phyloP scores from a whole-genome alignment of 2,329 filamentous ascomycete genomes.

The Fusarium phyllophilum region DNA sequence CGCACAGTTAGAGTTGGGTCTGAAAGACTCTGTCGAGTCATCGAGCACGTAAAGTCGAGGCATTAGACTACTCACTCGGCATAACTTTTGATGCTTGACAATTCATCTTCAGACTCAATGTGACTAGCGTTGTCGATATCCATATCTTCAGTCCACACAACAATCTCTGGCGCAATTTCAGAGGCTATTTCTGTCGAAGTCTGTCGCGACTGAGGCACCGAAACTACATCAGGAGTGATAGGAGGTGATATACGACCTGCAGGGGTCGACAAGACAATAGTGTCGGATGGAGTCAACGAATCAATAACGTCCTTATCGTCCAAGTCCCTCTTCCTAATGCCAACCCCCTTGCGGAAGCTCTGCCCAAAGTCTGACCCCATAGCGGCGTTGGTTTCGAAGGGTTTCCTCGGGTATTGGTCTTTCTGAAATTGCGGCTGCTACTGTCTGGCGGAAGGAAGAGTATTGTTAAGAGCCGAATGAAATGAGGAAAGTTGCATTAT shows the following conservation, averaged over 20 bases:
- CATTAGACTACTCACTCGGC: conserved; percentile 43
- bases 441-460: conserved; percentile 26
- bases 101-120: conserved; percentile 40
- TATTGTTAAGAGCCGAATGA: conserved; percentile 41
- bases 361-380: conserved; percentile 43
- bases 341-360: conserved; percentile 32
- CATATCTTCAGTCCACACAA: conserved; percentile 58
- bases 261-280: conserved; percentile 34
- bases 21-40: neutral
- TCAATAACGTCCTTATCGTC: conserved; percentile 35
- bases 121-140: conserved; percentile 39
- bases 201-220: conserved; percentile 46
- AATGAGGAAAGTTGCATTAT: conserved; percentile 43
- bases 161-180: conserved; percentile 55
- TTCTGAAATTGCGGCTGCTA: conserved; percentile 29
- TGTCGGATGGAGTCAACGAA: conserved; percentile 43
- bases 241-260: conserved; percentile 47
- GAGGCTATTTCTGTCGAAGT: conserved; percentile 47
- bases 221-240: conserved; percentile 37
- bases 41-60: neutral
- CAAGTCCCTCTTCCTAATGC: conserved; percentile 39
- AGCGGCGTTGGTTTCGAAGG: conserved; percentile 31
- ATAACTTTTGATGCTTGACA: conserved; percentile 34
- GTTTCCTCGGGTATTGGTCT: conserved; percentile 23
- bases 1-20: conserved; percentile 14